A percentile compares a stretch with the other conserved stretches of the same genome.
Evolutionary conservation across 352 stramenopile species (phyloP).

Genomic region (Blastocystis sp.): DNA sequence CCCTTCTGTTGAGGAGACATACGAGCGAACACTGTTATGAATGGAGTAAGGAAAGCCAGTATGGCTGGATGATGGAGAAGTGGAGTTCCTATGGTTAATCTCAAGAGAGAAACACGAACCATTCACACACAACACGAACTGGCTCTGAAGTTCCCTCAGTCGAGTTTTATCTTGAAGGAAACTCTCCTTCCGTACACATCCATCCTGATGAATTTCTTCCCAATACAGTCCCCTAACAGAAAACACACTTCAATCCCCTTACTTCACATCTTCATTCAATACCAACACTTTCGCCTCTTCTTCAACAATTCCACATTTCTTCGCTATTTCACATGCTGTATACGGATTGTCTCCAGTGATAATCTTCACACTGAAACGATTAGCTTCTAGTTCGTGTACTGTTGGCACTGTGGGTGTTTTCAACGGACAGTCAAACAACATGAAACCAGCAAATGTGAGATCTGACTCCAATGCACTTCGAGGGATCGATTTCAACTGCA

Average conservation of each 20-base stretch:
- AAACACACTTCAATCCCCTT: not conserved
- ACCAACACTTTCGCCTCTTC: constrained; percentile 67
- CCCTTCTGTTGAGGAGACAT: constrained; percentile 92
- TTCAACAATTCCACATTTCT: constrained; percentile 83
- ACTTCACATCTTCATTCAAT: constrained; percentile 17
- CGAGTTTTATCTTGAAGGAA: not conserved
- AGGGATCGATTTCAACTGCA: constrained; percentile 68
- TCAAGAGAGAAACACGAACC: constrained; percentile 31
- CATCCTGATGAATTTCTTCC: constrained; percentile 77
- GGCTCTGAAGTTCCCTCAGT: not conserved
- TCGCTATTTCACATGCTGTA: constrained; percentile 90
- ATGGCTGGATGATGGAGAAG: constrained; percentile 68
- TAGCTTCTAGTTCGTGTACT: constrained; percentile 81
- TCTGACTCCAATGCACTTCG: constrained; percentile 81
- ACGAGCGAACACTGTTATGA: constrained; percentile 81
- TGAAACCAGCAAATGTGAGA: constrained; percentile 88
- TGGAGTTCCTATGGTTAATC: constrained; percentile 64
- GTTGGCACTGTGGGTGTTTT: constrained; percentile 86
- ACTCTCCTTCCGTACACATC: not conserved
- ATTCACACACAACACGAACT: constrained; percentile 24
- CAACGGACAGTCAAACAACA: constrained; percentile 85
- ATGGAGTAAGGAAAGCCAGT: constrained; percentile 57
- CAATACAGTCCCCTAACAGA: constrained; percentile 73
- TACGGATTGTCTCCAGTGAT: constrained; percentile 94
- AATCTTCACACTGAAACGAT: constrained; percentile 87